These are phyloP conservation scores for Saccharomycopsis schoenii DNA, from an alignment of 805 yeast genomes.

Conservation along the genomic window DNA sequence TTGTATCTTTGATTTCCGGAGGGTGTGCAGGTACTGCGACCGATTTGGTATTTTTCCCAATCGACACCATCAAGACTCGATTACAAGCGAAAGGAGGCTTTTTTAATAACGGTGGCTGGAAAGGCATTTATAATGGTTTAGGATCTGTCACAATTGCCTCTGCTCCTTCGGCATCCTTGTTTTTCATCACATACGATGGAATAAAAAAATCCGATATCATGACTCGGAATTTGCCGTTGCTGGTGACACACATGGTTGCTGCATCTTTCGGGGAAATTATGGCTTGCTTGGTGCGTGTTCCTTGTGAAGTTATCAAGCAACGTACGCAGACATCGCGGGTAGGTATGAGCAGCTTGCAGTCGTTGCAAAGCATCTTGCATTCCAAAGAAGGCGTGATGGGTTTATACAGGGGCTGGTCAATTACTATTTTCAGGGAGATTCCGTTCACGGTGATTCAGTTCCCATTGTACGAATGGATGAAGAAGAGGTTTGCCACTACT, in stretches of 20 bases:
- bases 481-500: constrained; percentile 44
- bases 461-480: constrained; percentile 83
- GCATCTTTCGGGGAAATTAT: constrained; percentile 88
- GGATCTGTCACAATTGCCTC: constrained; percentile 92
- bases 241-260: constrained; percentile 66
- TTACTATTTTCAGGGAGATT: constrained; percentile 89
- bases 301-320: constrained; percentile 94
- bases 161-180: constrained; percentile 79
- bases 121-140: constrained; percentile 82
- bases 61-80: constrained; percentile 90
- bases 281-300: constrained; percentile 91
- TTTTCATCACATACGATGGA: constrained; percentile 77
- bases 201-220: constrained; percentile 35
- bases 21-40: constrained; percentile 96
- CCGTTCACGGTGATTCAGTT: constrained; percentile 96
- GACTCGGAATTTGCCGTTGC: constrained; percentile 19
- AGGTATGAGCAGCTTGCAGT: constrained; percentile 44
- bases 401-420: constrained; percentile 84
- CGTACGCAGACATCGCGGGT: constrained; percentile 71
- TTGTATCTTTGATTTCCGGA: constrained; percentile 40
- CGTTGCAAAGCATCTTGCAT: constrained; percentile 50
- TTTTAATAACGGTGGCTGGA: constrained; percentile 85
- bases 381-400: constrained; percentile 75
- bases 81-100: constrained; percentile 95
- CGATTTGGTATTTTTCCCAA: constrained; percentile 90